These are phyloP conservation scores for Ceratobasidium sp. DNA, from an alignment of 1,284 basidiomycete species.

Conservation along the genomic window DNA sequence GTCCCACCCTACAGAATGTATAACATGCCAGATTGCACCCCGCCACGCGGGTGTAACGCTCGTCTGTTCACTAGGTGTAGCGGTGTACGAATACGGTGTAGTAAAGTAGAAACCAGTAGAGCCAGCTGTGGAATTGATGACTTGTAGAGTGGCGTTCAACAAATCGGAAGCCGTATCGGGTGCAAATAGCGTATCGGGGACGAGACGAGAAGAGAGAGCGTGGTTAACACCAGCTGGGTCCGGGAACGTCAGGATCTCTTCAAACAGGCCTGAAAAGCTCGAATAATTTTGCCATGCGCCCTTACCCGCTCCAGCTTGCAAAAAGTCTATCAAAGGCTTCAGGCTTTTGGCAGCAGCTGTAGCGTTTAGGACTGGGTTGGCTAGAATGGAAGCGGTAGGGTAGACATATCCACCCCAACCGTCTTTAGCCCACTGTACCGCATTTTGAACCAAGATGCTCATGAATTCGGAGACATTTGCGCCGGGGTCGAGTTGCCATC, in stretches of 20 bases:
- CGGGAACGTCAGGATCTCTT: not conserved
- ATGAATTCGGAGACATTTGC: slow-evolving; percentile 14
- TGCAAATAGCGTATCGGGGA: slow-evolving; percentile 7
- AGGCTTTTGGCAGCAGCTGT: slow-evolving; percentile 18
- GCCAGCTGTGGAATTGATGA: not conserved
- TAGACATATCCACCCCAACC: slow-evolving; percentile 48
- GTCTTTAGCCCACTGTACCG: slow-evolving; percentile 36
- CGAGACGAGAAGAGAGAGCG: slow-evolving; percentile 25
- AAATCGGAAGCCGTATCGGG: not conserved
- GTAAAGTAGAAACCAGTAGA: slow-evolving; percentile 20
- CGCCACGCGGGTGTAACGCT: slow-evolving; percentile 33
- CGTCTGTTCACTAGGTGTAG: not conserved
- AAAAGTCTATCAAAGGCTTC: slow-evolving; percentile 24
- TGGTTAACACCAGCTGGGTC: slow-evolving; percentile 7
- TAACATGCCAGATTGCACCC: slow-evolving; percentile 27
- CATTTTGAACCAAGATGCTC: slow-evolving; percentile 1
- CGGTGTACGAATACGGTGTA: slow-evolving; percentile 21
- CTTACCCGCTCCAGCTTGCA: not conserved
- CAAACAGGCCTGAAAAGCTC: slow-evolving; percentile 13
- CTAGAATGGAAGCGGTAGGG: slow-evolving; percentile 18
- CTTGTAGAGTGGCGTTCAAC: not conserved
- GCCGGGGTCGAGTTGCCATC: slow-evolving; percentile 15
- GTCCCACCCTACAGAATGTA: slow-evolving; percentile 4
- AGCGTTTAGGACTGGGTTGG: slow-evolving; percentile 26
- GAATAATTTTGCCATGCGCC: not conserved